A percentile compares a stretch with the other conserved stretches of the same genome.
Conservation (phyloP, 306 rosid species). For the Cicer chorassanicum region DNA sequence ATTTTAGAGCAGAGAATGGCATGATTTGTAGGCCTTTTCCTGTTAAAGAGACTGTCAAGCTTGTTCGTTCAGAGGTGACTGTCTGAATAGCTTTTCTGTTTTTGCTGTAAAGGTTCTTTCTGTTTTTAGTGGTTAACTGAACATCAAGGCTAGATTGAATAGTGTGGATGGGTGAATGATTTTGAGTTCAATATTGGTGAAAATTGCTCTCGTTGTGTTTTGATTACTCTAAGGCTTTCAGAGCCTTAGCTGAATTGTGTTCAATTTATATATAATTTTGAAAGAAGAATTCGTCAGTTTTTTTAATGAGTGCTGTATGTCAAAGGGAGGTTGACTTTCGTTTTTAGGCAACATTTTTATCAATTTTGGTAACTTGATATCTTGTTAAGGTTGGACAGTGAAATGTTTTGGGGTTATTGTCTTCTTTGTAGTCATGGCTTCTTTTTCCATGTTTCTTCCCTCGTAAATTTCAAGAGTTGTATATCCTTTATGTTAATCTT, state of each 20-base stretch:
- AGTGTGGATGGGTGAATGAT: slow-evolving; percentile 11
- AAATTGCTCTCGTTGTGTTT: slow-evolving; percentile 20
- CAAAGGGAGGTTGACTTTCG: slow-evolving; percentile 23
- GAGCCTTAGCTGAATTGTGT: slow-evolving; percentile 1
- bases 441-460: slow-evolving; percentile 20
- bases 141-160: slow-evolving; percentile 1
- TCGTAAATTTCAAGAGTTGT: neutral
- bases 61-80: slow-evolving; percentile 82
- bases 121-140: neutral
- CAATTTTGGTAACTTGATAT: slow-evolving; percentile 20
- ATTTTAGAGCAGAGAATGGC: slow-evolving; percentile 66
- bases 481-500: neutral
- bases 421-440: neutral
- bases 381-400: slow-evolving; percentile 15
- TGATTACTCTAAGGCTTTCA: slow-evolving; percentile 15
- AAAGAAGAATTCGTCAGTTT: neutral
- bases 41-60: slow-evolving; percentile 79
- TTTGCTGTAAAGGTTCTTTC: slow-evolving; percentile 30
- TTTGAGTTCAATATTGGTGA: slow-evolving; percentile 35
- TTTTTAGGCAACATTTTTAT: slow-evolving; percentile 10
- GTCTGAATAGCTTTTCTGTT: slow-evolving; percentile 20
- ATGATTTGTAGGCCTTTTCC: slow-evolving; percentile 86
- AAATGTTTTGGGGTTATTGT: slow-evolving; percentile 6
- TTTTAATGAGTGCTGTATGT: slow-evolving; percentile 4
- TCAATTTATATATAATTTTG: neutral